phyloP scores from a whole-genome alignment of 345 rosid species.

The Pugionium cornutum region DNA sequence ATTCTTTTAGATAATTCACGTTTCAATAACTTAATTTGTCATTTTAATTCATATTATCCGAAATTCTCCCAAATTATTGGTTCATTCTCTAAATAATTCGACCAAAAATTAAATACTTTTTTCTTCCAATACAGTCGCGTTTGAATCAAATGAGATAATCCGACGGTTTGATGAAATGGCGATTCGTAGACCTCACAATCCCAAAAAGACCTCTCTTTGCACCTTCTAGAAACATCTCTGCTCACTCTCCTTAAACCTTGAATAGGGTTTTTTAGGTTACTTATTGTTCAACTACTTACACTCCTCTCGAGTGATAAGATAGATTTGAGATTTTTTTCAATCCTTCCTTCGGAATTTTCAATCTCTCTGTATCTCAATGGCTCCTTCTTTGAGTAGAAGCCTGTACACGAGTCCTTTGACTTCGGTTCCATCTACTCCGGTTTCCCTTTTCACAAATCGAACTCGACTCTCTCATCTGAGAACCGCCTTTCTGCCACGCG shows the following conservation, averaged over 20 bases:
- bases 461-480: constrained; percentile 42
- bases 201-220: neutral
- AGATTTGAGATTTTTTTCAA: neutral
- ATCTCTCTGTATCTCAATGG: constrained; percentile 46
- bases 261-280: constrained; percentile 47
- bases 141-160: constrained; percentile 33
- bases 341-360: neutral
- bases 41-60: too few species aligned
- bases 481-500: constrained; percentile 51
- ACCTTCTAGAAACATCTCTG: constrained; percentile 53
- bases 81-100: too few species aligned
- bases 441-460: constrained; percentile 40
- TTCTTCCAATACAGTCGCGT: too few species aligned
- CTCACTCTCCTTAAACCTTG: constrained; percentile 45
- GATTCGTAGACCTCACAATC: constrained; percentile 51
- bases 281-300: constrained; percentile 1
- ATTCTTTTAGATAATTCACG: too few species aligned
- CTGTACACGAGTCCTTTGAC: constrained; percentile 48
- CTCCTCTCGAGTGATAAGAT: neutral
- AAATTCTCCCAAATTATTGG: too few species aligned
- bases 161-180: constrained; percentile 51
- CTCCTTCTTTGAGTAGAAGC: constrained; percentile 73
- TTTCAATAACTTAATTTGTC: too few species aligned
- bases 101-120: too few species aligned
- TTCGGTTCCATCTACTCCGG: constrained; percentile 50